phyloP scores from a whole-genome alignment of 306 rosid species.

The Vicia faba region DNA sequence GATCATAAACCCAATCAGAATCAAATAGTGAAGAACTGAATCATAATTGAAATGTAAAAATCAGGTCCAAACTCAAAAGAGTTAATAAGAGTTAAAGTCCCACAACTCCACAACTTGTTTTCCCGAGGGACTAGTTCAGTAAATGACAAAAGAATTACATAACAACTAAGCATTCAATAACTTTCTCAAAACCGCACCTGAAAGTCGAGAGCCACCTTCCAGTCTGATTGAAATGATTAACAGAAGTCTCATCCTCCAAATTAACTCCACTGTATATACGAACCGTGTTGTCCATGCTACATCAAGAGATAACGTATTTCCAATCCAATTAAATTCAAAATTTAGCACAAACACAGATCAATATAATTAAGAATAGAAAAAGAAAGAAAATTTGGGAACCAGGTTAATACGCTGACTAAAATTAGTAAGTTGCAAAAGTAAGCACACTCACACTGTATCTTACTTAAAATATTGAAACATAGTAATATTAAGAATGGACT shows the following conservation, averaged over 20 bases:
- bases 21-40: slow-evolving; percentile 20
- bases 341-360: not conserved
- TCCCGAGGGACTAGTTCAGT: slow-evolving; percentile 5
- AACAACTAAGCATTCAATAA: slow-evolving; percentile 14
- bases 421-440: no score
- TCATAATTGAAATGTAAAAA: slow-evolving; percentile 19
- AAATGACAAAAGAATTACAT: slow-evolving; percentile 1
- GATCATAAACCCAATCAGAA: slow-evolving; percentile 8
- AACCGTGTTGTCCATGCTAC: slow-evolving; percentile 68
- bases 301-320: slow-evolving; percentile 29
- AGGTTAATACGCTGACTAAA: no score
- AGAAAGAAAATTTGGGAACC: no score
- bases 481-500: not conserved
- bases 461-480: slow-evolving; percentile 11
- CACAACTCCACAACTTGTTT: not conserved
- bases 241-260: slow-evolving; percentile 48
- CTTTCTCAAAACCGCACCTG: slow-evolving; percentile 54
- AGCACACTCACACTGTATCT: not conserved
- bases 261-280: slow-evolving; percentile 68
- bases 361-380: not conserved
- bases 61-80: not conserved
- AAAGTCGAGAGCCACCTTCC: slow-evolving; percentile 76
- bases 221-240: slow-evolving; percentile 62
- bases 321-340: slow-evolving; percentile 22
- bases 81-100: not conserved